Conservation (phyloP, 2,329 filamentous ascomycete species). For the Triangularia setosa region DNA sequence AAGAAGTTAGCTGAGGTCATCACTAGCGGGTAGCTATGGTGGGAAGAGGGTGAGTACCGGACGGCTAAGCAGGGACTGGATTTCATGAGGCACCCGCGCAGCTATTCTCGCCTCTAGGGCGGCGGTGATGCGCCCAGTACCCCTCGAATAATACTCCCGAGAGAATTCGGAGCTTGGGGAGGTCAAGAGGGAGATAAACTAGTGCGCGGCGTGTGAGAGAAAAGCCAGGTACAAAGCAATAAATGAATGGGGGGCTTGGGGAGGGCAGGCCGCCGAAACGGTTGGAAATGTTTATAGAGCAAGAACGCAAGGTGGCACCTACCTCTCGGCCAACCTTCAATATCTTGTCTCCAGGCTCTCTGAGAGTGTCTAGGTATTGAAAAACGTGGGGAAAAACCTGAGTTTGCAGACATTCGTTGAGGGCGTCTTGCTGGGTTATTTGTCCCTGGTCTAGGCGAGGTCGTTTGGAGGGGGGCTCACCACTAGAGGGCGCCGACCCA, state of each 20-base stretch:
- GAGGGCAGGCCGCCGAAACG: neutral
- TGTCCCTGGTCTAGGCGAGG: neutral
- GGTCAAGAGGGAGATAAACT: constrained; percentile 12
- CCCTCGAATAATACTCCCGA: constrained; percentile 10
- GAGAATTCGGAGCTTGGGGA: constrained; percentile 13
- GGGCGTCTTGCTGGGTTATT: neutral
- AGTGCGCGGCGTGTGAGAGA: neutral
- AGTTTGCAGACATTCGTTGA: neutral
- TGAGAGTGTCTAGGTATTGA: neutral
- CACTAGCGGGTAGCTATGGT: neutral
- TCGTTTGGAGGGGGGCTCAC: constrained; percentile 9
- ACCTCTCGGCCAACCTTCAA: constrained; percentile 6
- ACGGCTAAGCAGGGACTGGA: neutral
- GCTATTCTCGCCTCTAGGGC: constrained; percentile 16
- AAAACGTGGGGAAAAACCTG: neutral
- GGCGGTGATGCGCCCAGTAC: constrained; percentile 16
- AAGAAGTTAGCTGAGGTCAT: neutral
- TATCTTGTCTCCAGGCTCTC: neutral
- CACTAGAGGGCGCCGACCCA: neutral
- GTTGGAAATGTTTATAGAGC: constrained; percentile 12
- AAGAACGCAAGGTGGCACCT: neutral
- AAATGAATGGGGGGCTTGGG: too few relatives aligned
- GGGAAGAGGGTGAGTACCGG: constrained; percentile 9
- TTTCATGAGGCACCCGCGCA: constrained; percentile 4
- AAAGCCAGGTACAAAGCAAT: neutral